These are phyloP conservation scores for Phytopythium litorale DNA, from an alignment of 352 stramenopile species.

Conservation along the genomic window DNA sequence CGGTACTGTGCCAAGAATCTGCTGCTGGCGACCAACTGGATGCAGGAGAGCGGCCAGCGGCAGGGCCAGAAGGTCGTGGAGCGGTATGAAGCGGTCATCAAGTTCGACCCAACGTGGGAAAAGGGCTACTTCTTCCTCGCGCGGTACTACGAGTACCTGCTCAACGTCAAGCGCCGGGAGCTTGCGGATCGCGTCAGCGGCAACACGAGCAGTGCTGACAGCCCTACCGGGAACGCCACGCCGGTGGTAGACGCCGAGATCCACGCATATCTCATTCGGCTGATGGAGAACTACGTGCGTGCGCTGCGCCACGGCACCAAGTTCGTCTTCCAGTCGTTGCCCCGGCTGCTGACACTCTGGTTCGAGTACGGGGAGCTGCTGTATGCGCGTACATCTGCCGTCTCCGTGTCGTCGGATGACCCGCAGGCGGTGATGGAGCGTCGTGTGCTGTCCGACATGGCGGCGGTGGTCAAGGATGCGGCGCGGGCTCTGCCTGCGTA, in stretches of 20 bases:
- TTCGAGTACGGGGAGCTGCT: conserved; percentile 94
- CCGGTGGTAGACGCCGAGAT: conserved; percentile 57
- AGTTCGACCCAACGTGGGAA: conserved; percentile 93
- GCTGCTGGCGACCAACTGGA: conserved; percentile 95
- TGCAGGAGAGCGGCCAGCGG: conserved; percentile 93
- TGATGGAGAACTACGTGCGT: conserved; percentile 95
- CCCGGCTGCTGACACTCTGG: conserved; percentile 96
- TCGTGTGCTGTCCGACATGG: conserved; percentile 66
- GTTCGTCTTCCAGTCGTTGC: conserved; percentile 96
- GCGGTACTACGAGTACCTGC: conserved; percentile 91
- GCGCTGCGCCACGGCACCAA: conserved; percentile 87
- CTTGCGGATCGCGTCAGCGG: neutral
- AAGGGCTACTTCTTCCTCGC: conserved; percentile 90
- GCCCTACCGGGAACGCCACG: conserved; percentile 18
- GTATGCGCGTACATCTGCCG: conserved; percentile 21
- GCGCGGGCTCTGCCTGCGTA: conserved; percentile 65
- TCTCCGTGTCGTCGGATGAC: conserved; percentile 40
- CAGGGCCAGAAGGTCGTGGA: conserved; percentile 92
- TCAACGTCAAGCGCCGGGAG: conserved; percentile 69
- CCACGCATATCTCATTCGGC: conserved; percentile 72
- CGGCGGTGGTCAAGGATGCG: conserved; percentile 54
- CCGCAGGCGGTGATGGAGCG: conserved; percentile 22
- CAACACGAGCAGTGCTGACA: conserved; percentile 15
- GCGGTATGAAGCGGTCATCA: conserved; percentile 93
- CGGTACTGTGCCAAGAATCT: conserved; percentile 85